Evolutionary conservation across 2,329 filamentous ascomycete species (phyloP), one percentile per base, ranked within the genome.

Genomic region (Malbranchea zuffiana): DNA sequence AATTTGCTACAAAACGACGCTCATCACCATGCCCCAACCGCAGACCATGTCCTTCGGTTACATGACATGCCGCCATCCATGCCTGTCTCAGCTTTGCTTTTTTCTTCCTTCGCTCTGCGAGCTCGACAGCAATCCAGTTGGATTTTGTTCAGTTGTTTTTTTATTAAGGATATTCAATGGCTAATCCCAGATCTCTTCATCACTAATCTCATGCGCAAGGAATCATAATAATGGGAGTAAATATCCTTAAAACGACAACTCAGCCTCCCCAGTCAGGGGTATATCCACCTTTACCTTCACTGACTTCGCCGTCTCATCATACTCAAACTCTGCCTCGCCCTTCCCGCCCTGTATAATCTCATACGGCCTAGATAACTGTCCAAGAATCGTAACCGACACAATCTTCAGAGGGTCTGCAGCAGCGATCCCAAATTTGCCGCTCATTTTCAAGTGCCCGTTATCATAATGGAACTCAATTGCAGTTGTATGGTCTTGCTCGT

Each of bases 401-500:
- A 77, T 59, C 31, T 51, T 57, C 19, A 66, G 55, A 4, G 53
- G 58, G 1, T 59, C 39, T 12, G 25, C 31, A 11, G 36, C 29
- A 7, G 45, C 32, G 12, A 35, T 23, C 18, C 43, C 40, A 19
- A 48, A 44, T 3, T 39, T 35, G 2, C 47, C 45, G 6, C 41
- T 21, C 17, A 41, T 27, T 8, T 34, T 35, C 21, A 44, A 62
- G 40, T 50, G 45, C 20, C 69, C 68, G 2, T 65, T 54, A 33
- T 66, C 58, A 50, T 72, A 84, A 4, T 47, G 47, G 46, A 84
- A 80, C 6, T 58, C 55, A 40, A 83, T 65, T 31, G 70, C 60
- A 13, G 66, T 74, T 15, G 64, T 70, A 1, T 49, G 54, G 2
- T 59, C 44, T 56, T 82, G 81, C 41, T 72, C 61, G 33, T 87